Evolutionary conservation across 1,284 basidiomycete genomes (phyloP), one percentile per base, ranked within the genome.

Genomic region (Fomes fomentarius): DNA sequence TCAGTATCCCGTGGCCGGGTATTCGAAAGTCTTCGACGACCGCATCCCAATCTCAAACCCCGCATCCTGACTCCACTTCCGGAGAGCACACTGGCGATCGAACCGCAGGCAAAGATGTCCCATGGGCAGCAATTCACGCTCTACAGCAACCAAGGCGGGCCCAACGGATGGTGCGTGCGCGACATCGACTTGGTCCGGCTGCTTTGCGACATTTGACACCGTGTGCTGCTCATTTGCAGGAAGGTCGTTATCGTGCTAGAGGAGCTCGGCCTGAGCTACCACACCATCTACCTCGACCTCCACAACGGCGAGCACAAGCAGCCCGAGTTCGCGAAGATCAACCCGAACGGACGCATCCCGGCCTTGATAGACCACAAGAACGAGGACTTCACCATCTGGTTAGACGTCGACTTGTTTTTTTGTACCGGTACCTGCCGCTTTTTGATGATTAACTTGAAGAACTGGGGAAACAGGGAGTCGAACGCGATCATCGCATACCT

Each of bases 401-500:
- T 6, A 2, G 33, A 1, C 28, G n/a, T 14, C 2, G 25, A n/a
- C n/a, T n/a, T n/a, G 4, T 15, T 3, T 37, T 38, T 39, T 11
- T 7, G 9, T 19, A 15, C 19, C 28, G 26, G 47, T 33, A 17
- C n/a, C 19, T 24, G n/a, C 7, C 21, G n/a, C 12, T 25, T 22
- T 19, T 2, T 30, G 19, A 45, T 33, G 11, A 37, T n/a, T 2
- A 10, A 28, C 47, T 17, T 24, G 45, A 5, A 3, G 25, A 19
- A 5, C 6, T n/a, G 33, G 21, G 15, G 25, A 11, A 19, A 64
- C 39, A 72, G 70, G 67, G 71, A 74, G 54, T 67, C 65, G 9
- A 63, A 66, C 41, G 72, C 71, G 15, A 70, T 71, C 58, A 39
- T 74, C 5, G 26, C 52, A 5, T 74, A 73, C 63, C 59, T 73